Evolutionary conservation across 2,329 filamentous ascomycete genomes (phyloP), one percentile per base, ranked within the genome.

Genomic region (Tolypocladium nubicola): DNA sequence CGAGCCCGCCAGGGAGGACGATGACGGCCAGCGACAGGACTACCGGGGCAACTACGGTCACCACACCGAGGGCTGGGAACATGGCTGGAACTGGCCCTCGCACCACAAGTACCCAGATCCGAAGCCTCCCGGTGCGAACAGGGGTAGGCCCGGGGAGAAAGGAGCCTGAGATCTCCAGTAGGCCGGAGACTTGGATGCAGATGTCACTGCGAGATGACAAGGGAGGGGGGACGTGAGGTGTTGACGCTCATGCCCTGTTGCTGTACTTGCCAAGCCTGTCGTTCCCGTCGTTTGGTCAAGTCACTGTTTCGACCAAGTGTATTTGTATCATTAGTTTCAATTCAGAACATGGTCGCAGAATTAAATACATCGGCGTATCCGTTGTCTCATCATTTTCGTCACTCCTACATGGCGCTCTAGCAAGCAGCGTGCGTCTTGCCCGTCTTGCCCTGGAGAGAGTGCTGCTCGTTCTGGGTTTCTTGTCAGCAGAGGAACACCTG

Each of bases 351-450:
- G 4, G 19, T 33, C 16, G 13, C 26, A 30, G 3, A n/a, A 33
- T 33, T 19, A 33, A 13, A n/a, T 47, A 11, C 19, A 13, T 16
- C 8, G 47, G 9, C 47, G 35, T 35, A 13, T 50, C 21, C 19
- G 19, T 50, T 35, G 30, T 30, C 35, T 39, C 56, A 49, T 58
- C 21, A 11, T 37, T 52, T 33, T 57, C 55, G 16, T 41, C 38
- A 3, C 26, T 57, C 58, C 56, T 63, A 61, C 57, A 40, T 59
- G 33, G 21, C 2, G n/a, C 19, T 7, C 9, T 83, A 96, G 74
- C 92, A 97, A 59, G 95, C 78, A 43, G 84, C 86, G 72, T 96
- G 92, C 1, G 90, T 93, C 82, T 97, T 97, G 57, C 90, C 92
- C 58, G 84, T 83, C 82, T 94, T 92, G 19, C 89, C 92, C 75